Conservation (phyloP, 768 basidiomycete species). For the Leccinum pellstonianum region DNA sequence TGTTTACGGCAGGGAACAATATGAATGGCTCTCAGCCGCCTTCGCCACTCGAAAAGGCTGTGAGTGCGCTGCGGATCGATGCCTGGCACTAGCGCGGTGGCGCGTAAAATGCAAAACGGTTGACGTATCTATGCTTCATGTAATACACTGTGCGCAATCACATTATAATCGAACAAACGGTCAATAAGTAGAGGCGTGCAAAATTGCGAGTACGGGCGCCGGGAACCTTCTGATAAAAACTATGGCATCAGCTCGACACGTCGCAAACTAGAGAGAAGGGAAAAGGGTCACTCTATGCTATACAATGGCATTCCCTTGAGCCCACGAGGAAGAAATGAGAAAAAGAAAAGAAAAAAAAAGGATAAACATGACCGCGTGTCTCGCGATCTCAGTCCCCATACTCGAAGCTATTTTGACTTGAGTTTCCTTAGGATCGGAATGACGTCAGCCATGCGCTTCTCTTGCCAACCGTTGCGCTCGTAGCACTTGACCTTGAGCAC, state of each 20-base stretch:
- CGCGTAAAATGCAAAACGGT: neutral
- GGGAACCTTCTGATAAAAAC: neutral
- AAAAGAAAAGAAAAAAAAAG: neutral
- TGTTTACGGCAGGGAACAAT: slow-evolving; percentile 16
- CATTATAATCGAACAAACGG: neutral
- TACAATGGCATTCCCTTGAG: neutral
- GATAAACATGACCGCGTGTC: neutral
- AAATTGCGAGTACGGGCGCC: neutral
- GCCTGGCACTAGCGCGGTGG: neutral
- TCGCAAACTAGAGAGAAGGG: neutral
- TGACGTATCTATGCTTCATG: neutral
- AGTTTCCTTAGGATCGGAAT: slow-evolving; percentile 31
- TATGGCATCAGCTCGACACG: neutral
- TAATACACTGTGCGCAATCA: slow-evolving; percentile 3
- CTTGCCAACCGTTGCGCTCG: slow-evolving; percentile 19
- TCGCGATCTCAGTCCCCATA: neutral
- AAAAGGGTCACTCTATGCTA: neutral
- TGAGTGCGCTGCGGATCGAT: slow-evolving; percentile 2
- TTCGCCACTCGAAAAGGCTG: slow-evolving; percentile 11
- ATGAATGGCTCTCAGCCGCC: neutral
- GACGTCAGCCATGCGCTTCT: slow-evolving; percentile 28
- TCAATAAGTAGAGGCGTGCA: neutral
- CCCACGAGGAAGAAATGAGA: neutral
- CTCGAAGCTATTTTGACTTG: slow-evolving; percentile 14
- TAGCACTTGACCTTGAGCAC: slow-evolving; percentile 17